phyloP scores from a whole-genome alignment of 1,284 basidiomycete genomes.

The Mycena sp. region DNA sequence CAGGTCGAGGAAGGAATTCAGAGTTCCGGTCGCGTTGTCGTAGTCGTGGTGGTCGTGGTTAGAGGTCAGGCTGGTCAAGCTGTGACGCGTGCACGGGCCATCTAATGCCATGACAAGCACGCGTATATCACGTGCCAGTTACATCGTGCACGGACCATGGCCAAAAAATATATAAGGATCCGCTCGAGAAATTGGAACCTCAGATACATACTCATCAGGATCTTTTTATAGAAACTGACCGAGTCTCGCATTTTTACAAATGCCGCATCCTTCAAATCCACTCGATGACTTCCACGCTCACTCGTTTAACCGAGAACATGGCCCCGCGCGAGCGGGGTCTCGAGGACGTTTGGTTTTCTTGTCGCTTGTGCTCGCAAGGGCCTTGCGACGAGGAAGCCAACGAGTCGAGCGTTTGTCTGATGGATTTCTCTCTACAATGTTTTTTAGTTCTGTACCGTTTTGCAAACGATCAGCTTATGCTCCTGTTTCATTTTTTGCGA shows the following conservation, averaged over 20 bases:
- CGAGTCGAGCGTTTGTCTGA: slow-evolving; percentile 81
- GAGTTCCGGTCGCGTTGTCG: too few relatives aligned
- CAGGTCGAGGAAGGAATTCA: too few relatives aligned
- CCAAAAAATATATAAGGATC: slow-evolving; percentile 50
- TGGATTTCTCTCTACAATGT: slow-evolving; percentile 59
- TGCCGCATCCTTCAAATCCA: slow-evolving; percentile 82
- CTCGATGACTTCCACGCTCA: slow-evolving; percentile 76
- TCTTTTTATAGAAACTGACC: slow-evolving; percentile 92
- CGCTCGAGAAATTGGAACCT: slow-evolving; percentile 44
- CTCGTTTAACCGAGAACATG: slow-evolving; percentile 84
- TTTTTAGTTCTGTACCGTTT: too few relatives aligned
- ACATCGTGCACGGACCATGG: slow-evolving; percentile 48
- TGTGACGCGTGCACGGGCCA: too few relatives aligned
- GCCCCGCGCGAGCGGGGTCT: slow-evolving; percentile 52
- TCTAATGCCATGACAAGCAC: too few relatives aligned
- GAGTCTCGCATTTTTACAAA: slow-evolving; percentile 86
- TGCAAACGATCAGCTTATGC: too few relatives aligned
- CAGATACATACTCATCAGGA: slow-evolving; percentile 88
- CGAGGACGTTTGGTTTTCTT: slow-evolving; percentile 77
- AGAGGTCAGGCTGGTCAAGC: too few relatives aligned
- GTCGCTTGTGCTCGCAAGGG: slow-evolving; percentile 49
- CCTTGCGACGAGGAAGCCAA: slow-evolving; percentile 50
- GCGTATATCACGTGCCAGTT: slow-evolving; percentile 5
- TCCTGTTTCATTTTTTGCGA: too few relatives aligned
- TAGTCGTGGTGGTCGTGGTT: too few relatives aligned